Conservation (phyloP, 768 basidiomycete species). For the Mycena rosella region DNA sequence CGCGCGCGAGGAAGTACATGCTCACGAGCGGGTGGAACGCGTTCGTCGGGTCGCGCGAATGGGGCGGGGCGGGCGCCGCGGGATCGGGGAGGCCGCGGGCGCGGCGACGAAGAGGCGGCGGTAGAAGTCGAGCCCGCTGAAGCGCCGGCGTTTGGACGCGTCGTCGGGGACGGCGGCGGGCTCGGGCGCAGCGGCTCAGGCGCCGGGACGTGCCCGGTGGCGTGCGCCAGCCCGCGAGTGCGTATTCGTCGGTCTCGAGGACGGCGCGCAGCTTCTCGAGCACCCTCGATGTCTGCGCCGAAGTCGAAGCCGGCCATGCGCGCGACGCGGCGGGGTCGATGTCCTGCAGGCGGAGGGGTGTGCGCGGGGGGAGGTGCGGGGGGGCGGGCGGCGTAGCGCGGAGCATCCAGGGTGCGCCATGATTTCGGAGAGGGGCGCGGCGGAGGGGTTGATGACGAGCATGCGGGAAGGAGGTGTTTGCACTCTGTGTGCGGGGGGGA, state of each 20-base stretch:
- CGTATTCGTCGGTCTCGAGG: slow-evolving; percentile 85
- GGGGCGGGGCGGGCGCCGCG: slow-evolving; percentile 44
- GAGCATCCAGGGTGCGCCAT: slow-evolving; percentile 93
- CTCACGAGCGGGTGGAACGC: slow-evolving; percentile 96
- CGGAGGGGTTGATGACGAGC: slow-evolving; percentile 94
- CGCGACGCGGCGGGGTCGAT: slow-evolving; percentile 84
- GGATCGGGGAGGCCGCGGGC: slow-evolving; percentile 44
- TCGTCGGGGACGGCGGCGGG: slow-evolving; percentile 19
- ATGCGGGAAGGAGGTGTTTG: slow-evolving; percentile 92
- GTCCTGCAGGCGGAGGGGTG: slow-evolving; percentile 87
- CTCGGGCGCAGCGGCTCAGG: neutral
- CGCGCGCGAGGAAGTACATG: slow-evolving; percentile 95
- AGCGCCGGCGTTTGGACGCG: slow-evolving; percentile 57
- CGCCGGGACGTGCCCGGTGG: slow-evolving; percentile 38
- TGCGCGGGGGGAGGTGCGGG: slow-evolving; percentile 87
- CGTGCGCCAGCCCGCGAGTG: slow-evolving; percentile 78
- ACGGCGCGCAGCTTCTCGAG: slow-evolving; percentile 83
- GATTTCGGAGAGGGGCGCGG: slow-evolving; percentile 90
- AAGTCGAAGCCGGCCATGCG: slow-evolving; percentile 98
- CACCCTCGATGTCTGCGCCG: slow-evolving; percentile 74
- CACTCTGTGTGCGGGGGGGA: slow-evolving; percentile 86
- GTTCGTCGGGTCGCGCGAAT: slow-evolving; percentile 80
- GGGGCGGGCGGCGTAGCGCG: slow-evolving; percentile 89
- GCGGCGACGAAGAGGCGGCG: slow-evolving; percentile 85
- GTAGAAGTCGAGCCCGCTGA: slow-evolving; percentile 96